phyloP scores from a whole-genome alignment of 2,329 filamentous ascomycete genomes.

The Cephalotrichum gorgonifer region DNA sequence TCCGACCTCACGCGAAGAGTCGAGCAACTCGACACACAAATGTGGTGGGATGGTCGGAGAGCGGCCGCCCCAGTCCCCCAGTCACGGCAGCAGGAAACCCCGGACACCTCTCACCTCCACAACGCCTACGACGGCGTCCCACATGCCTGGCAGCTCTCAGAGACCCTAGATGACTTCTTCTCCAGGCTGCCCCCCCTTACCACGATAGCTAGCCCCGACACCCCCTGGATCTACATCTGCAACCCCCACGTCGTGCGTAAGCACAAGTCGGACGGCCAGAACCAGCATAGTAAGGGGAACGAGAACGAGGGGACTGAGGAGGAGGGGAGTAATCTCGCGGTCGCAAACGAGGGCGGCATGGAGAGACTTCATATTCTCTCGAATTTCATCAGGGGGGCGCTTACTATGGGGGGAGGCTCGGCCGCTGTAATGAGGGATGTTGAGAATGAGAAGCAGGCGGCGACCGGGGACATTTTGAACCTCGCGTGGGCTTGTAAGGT shows the following conservation, averaged over 20 bases:
- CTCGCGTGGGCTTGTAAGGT: slow-evolving; percentile 50
- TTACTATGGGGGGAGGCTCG: slow-evolving; percentile 20
- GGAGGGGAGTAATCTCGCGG: slow-evolving; percentile 30
- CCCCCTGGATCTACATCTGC: slow-evolving; percentile 63
- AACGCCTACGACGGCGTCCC: slow-evolving; percentile 47
- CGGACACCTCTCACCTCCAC: slow-evolving; percentile 26
- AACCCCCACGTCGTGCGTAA: slow-evolving; percentile 46
- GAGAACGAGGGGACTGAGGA: slow-evolving; percentile 39
- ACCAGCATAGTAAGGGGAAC: slow-evolving; percentile 29
- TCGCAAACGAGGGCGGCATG: slow-evolving; percentile 42
- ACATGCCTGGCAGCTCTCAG: slow-evolving; percentile 52
- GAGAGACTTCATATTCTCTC: slow-evolving; percentile 36
- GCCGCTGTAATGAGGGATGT: slow-evolving; percentile 32
- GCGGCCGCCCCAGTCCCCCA: slow-evolving; percentile 4
- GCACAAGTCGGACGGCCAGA: slow-evolving; percentile 19
- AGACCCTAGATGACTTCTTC: slow-evolving; percentile 57
- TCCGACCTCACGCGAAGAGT: slow-evolving; percentile 37
- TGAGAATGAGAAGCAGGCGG: slow-evolving; percentile 35
- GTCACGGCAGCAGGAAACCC: slow-evolving; percentile 2
- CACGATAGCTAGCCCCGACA: slow-evolving; percentile 32
- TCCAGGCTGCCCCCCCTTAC: slow-evolving; percentile 56
- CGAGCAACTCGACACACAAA: slow-evolving; percentile 34
- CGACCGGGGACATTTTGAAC: slow-evolving; percentile 44
- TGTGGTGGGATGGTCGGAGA: slow-evolving; percentile 34
- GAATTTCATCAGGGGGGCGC: slow-evolving; percentile 38